phyloP scores from a whole-genome alignment of 139 green algal species.

The Pseudopediastrum boryanum region DNA sequence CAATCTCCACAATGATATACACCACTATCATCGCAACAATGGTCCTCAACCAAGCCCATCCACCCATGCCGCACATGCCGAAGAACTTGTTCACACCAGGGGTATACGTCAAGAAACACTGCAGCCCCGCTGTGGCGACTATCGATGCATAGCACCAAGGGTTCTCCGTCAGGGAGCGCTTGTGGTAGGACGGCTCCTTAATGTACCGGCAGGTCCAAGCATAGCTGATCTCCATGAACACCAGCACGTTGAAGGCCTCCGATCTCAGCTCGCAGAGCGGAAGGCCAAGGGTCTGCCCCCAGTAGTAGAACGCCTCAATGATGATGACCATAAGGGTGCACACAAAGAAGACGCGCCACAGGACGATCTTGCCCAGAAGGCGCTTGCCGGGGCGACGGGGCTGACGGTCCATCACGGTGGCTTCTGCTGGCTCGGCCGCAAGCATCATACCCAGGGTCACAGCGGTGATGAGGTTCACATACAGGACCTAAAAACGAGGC shows the following conservation, averaged over 20 bases:
- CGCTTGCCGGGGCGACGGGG: conserved; percentile 35
- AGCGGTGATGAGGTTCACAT: conserved; percentile 93
- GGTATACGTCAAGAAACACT: not conserved
- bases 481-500: conserved; percentile 82
- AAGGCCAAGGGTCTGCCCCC: too few species aligned
- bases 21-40: conserved; percentile 9
- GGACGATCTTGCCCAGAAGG: conserved; percentile 39
- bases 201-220: conserved; percentile 31
- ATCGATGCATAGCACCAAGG: not conserved
- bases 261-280: too few species aligned
- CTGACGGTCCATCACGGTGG: conserved; percentile 32
- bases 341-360: conserved; percentile 31
- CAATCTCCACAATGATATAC: conserved; percentile 32
- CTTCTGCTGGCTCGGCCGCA: conserved; percentile 33
- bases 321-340: conserved; percentile 17
- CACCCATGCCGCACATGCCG: not conserved
- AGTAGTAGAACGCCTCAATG: too few species aligned
- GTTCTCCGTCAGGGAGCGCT: conserved; percentile 23
- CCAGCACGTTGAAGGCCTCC: conserved; percentile 40
- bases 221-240: conserved; percentile 40
- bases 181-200: conserved; percentile 18
- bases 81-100: not conserved
- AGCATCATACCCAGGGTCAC: conserved; percentile 47
- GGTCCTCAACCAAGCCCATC: not conserved
- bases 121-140: conserved; percentile 25